Evolutionary conservation across 2,329 filamentous ascomycete genomes (phyloP), one percentile per base, ranked within the genome.

Genomic region (Metarhizium anisopliae): DNA sequence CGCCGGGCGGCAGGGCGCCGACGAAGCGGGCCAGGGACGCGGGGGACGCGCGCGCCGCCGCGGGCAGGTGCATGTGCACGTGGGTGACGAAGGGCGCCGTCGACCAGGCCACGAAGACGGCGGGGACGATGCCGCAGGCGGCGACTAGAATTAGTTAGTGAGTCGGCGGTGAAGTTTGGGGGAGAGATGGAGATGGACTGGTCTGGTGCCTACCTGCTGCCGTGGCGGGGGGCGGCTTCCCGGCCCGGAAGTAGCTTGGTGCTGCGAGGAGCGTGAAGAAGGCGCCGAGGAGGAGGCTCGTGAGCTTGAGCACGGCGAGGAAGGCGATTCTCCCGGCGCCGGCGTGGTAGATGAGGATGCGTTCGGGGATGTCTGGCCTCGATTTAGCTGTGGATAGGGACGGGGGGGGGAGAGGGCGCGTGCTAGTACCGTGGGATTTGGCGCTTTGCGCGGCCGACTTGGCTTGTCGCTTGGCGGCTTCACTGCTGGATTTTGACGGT

Each of bases 261-360:
- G 81, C 82, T 52, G 85, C 77, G 30, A 90, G 71, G 53, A 86
- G 70, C 60, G 77, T 78, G 63, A 89, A 89, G 61, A 87, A 82
- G 25, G 77, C 78, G 55, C 86, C 86, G 43, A 88, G 69, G 58
- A 90, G 82, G 45, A 94, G 77, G 3, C 86, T 85, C 1, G 84
- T 84, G 55, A 93, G 72, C 64, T 90, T 90, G 59, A 89, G 69
- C 65, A 84, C 81, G 51, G 86, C 87, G 50, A 93, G 72, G 61
- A 87, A 85, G 6, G 84, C 81, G 35, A 81, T 86, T 56, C 82
- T 79, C 8, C 78, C 78, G 0, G 82, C 86, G 53, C 89, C 88
- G 54, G 84, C 84, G 71, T 91, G 87, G 69, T 89, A 95, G 59
- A 95, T 80, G 61, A 90, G 77, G 32, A 92, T 66, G 14, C 74